These are phyloP conservation scores for Suillus hirtellus DNA, from an alignment of 768 basidiomycete species.

Conservation along the genomic window DNA sequence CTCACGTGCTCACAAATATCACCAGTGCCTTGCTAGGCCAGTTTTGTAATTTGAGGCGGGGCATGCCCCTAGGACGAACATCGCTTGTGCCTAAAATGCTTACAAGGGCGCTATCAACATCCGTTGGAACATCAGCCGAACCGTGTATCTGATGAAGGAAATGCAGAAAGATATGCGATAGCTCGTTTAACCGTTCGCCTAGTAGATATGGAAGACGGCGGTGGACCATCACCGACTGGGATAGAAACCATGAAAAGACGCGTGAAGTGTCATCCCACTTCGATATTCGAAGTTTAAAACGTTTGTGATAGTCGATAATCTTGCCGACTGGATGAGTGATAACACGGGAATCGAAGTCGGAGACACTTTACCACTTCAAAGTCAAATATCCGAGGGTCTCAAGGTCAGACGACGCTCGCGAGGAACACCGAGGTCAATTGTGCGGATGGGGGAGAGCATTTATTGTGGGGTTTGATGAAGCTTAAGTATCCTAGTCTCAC, in stretches of 20 bases:
- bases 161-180: not conserved
- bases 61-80: not conserved
- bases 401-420: not conserved
- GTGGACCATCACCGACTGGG: not conserved
- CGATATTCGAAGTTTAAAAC: not conserved
- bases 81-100: not conserved
- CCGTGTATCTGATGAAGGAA: not conserved
- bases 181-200: not conserved
- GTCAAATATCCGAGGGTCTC: not conserved
- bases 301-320: not conserved
- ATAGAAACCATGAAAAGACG: not conserved
- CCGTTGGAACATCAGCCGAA: not conserved
- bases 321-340: not conserved
- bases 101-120: not conserved
- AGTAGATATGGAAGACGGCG: not conserved
- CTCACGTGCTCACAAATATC: not conserved
- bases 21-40: not conserved
- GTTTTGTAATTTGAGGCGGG: not conserved
- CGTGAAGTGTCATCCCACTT: not conserved
- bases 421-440: not conserved
- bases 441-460: not conserved
- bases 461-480: not conserved
- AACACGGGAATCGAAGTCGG: slow-evolving; percentile 2
- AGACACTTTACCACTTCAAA: not conserved
- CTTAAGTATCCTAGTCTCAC: not conserved